A percentile compares a stretch with the other conserved stretches of the same genome.
Conservation (phyloP, 2,329 filamentous ascomycete genomes). For the Rutstroemia sp. region DNA sequence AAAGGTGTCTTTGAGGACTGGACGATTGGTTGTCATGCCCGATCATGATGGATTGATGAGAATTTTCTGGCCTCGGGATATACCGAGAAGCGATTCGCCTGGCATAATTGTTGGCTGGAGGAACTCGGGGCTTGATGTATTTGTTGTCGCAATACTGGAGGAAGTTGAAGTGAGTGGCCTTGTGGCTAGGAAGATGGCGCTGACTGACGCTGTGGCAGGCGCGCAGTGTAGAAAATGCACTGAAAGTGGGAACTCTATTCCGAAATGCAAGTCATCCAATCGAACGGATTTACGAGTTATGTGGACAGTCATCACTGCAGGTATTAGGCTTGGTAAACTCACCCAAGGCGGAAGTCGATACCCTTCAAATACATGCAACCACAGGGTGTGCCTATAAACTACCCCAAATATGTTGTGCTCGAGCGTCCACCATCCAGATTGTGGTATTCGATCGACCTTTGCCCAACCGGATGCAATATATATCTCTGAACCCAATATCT, state of each 20-base stretch:
- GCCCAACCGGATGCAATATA: constrained; percentile 89
- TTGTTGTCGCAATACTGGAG: constrained; percentile 83
- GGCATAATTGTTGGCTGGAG: constrained; percentile 93
- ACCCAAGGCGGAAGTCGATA: constrained; percentile 48
- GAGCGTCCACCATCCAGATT: constrained; percentile 71
- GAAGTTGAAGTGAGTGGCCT: constrained; percentile 69
- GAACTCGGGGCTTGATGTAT: constrained; percentile 84
- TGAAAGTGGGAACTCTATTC: constrained; percentile 76
- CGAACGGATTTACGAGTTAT: constrained; percentile 73
- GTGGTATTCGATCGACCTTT: constrained; percentile 83
- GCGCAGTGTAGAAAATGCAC: constrained; percentile 77
- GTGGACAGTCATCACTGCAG: constrained; percentile 74
- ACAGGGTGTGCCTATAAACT: constrained; percentile 43
- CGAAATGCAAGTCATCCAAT: constrained; percentile 75
- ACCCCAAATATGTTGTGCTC: constrained; percentile 69
- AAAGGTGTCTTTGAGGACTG: neutral
- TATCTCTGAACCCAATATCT: constrained; percentile 83
- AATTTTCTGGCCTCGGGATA: constrained; percentile 95
- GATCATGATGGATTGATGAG: constrained; percentile 86
- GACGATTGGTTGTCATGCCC: constrained; percentile 49
- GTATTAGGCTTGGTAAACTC: constrained; percentile 80
- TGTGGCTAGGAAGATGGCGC: constrained; percentile 4
- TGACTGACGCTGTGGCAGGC: constrained; percentile 25
- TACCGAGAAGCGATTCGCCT: constrained; percentile 60
- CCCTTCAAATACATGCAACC: constrained; percentile 60